A percentile compares a stretch with the other conserved stretches of the same genome.
Evolutionary conservation across 805 yeast genomes (phyloP).

Genomic region (Starmerella sirachaensis): DNA sequence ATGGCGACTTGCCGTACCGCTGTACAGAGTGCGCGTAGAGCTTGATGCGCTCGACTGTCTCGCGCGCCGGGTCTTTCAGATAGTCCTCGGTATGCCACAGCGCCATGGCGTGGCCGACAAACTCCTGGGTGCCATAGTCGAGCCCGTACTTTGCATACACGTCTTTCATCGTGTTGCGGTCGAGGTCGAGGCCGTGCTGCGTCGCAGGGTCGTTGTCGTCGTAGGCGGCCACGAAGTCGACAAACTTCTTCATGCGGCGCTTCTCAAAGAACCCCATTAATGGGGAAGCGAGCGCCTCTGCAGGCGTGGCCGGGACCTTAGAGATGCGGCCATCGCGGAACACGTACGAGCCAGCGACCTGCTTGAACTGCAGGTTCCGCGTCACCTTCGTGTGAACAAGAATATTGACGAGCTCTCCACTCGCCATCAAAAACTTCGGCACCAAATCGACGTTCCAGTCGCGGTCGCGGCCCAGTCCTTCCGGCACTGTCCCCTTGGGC

Average conservation of each 20-base stretch:
- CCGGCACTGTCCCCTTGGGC: slow-evolving; percentile 41
- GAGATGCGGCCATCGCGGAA: slow-evolving; percentile 82
- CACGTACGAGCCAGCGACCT: slow-evolving; percentile 90
- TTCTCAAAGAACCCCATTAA: slow-evolving; percentile 94
- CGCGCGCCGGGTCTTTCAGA: slow-evolving; percentile 78
- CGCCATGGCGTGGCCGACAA: slow-evolving; percentile 98
- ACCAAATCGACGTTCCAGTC: slow-evolving; percentile 97
- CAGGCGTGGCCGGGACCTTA: slow-evolving; percentile 85
- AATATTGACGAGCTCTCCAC: slow-evolving; percentile 93
- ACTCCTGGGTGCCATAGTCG: slow-evolving; percentile 86
- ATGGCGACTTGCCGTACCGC: slow-evolving; percentile 91
- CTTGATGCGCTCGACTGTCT: slow-evolving; percentile 73
- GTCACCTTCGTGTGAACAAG: slow-evolving; percentile 93
- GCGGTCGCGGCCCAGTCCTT: slow-evolving; percentile 77
- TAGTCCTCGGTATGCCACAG: slow-evolving; percentile 89
- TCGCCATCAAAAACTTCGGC: slow-evolving; percentile 94
- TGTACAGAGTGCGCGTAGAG: slow-evolving; percentile 85
- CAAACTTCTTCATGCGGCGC: slow-evolving; percentile 82
- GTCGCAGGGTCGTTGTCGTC: slow-evolving; percentile 68
- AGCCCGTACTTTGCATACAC: slow-evolving; percentile 80
- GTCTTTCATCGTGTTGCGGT: slow-evolving; percentile 81
- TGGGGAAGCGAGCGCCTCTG: slow-evolving; percentile 83
- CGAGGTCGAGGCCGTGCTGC: slow-evolving; percentile 73
- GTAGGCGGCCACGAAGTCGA: slow-evolving; percentile 76
- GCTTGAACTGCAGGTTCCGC: slow-evolving; percentile 89